Conservation (phyloP, 306 rosid species). For the Mimosa pudica region DNA sequence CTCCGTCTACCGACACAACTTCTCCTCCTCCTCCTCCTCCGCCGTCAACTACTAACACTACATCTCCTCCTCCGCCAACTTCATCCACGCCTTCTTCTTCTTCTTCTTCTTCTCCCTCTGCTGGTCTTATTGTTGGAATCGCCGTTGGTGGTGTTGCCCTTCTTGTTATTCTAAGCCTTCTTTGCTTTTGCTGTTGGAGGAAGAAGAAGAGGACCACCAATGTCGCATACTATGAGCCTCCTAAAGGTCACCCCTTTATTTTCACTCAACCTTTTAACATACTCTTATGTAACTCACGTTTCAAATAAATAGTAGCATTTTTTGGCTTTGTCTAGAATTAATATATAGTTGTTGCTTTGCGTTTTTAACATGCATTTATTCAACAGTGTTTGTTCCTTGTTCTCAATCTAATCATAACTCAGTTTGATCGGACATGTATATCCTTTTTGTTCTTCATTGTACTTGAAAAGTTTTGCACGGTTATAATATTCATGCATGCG, state of each 20-base stretch:
- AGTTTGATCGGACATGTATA: background rate
- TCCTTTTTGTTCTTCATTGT: background rate
- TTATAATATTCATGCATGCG: slow-evolving; percentile 3
- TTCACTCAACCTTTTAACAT: background rate
- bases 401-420: slow-evolving; percentile 35
- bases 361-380: slow-evolving; percentile 1
- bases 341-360: background rate
- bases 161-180: slow-evolving; percentile 54
- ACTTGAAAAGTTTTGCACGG: background rate
- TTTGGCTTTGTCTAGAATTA: background rate
- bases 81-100: slow-evolving; percentile 44
- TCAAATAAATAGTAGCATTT: too few relatives aligned
- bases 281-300: background rate
- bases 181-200: slow-evolving; percentile 63
- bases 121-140: slow-evolving; percentile 68
- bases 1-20: slow-evolving; percentile 45
- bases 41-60: slow-evolving; percentile 30
- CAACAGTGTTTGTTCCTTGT: background rate
- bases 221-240: slow-evolving; percentile 55
- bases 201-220: slow-evolving; percentile 71
- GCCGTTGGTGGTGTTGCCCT: slow-evolving; percentile 72
- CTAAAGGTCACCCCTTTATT: slow-evolving; percentile 57
- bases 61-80: slow-evolving; percentile 42
- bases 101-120: slow-evolving; percentile 38
- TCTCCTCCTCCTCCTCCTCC: slow-evolving; percentile 40